Evolutionary conservation across 148 eudicot genomes (phyloP), one percentile per base, ranked within the genome.

Genomic region (Pouteria glomerata): DNA sequence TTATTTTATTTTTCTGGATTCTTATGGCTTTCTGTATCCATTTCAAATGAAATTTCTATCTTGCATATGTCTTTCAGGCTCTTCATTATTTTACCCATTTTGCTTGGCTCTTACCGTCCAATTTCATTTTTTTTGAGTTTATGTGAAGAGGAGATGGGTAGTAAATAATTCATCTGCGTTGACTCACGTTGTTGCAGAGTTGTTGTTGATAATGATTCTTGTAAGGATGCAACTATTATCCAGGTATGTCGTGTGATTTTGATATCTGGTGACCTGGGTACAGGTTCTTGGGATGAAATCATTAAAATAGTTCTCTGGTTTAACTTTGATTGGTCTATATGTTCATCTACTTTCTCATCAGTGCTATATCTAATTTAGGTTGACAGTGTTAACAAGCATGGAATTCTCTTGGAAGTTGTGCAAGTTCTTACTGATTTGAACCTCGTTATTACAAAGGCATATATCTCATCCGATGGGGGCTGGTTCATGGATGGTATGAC

Each of bases 401-500:
- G 98, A 78, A 89, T 82, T n/a, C 89, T 93, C 60, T 86, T 93
- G 51, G 87, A 89, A 79, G 98, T 93, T 68, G 98, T 93, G 68
- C 98, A 93, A 86, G 87, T 90, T 66, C 90, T 93, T 39, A 81
- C 92, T 0, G 95, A 93, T 73, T 75, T 90, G 81, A 79, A 90
- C 78, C 98, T 90, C 52, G 76, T 82, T 24, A 87, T 93, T 37
- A 93, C 75, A 33, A 93, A 93, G 83, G 97, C 92, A 3, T 90
- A 93, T 74, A 87, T 93, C 42, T 93, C 95, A 37, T 93, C 98
- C 4, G 98, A 93, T 76, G 97, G 95, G 14, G 96, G 88, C 71
- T 93, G 98, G 98, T 93, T 93, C 84, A 93, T 93, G 98, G 97
- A 90, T 79, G 98, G 98, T 90, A 85, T 21, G 76, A 19, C 53